A percentile compares a stretch with the other conserved stretches of the same genome.
These are phyloP conservation scores for Pestalotiopsis sp. DNA, from an alignment of 2,329 filamentous ascomycete genomes.

Conservation along the genomic window DNA sequence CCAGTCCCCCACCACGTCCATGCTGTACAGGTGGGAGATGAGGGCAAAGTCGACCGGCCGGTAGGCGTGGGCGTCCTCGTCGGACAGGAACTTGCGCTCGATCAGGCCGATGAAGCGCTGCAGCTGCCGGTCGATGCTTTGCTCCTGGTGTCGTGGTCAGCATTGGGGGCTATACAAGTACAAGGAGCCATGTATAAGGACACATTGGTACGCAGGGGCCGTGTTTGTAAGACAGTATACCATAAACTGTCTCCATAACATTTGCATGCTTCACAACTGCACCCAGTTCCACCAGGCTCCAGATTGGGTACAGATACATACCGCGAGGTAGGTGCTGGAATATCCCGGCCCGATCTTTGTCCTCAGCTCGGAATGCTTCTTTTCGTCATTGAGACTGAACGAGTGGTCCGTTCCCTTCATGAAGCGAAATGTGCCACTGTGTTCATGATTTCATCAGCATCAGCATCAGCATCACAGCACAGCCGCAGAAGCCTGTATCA, in stretches of 20 bases:
- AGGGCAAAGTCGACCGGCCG: slow-evolving; percentile 37
- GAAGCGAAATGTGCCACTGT: slow-evolving; percentile 8
- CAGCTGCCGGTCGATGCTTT: slow-evolving; percentile 29
- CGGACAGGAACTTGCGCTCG: slow-evolving; percentile 17
- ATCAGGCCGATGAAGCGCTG: slow-evolving; percentile 29
- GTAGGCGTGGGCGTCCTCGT: slow-evolving; percentile 2
- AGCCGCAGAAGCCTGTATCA: neutral
- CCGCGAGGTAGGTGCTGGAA: slow-evolving; percentile 15
- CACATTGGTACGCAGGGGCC: too few species aligned
- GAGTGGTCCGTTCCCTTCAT: slow-evolving; percentile 10
- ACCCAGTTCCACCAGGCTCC: slow-evolving; percentile 28
- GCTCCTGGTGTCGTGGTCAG: slow-evolving; percentile 18
- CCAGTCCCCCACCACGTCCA: slow-evolving; percentile 37
- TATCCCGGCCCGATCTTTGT: slow-evolving; percentile 19
- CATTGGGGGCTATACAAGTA: neutral
- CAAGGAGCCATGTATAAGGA: too few species aligned
- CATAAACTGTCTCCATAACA: too few species aligned
- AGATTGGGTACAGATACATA: slow-evolving; percentile 15
- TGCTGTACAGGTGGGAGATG: slow-evolving; percentile 42
- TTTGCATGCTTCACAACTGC: slow-evolving; percentile 13
- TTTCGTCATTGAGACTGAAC: slow-evolving; percentile 16
- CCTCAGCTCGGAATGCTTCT: slow-evolving; percentile 11
- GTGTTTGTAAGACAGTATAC: too few species aligned
- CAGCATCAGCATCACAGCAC: neutral
- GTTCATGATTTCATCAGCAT: neutral